Conservation (phyloP, 495 filamentous ascomycete species). For the Aspergillus taichungensis region DNA sequence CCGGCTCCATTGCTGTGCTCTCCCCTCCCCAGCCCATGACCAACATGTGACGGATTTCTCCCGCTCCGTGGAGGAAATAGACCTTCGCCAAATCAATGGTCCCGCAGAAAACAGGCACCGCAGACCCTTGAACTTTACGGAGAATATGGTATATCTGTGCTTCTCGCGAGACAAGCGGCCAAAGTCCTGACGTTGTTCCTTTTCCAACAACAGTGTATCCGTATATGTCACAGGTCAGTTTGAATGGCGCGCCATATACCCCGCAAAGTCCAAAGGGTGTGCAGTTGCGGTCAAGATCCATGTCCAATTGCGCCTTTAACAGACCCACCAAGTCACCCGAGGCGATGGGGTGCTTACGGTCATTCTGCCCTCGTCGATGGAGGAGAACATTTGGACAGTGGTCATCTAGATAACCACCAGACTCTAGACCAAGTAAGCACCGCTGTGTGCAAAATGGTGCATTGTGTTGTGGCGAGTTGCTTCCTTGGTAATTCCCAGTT, state of each 20-base stretch:
- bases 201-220: constrained; percentile 42
- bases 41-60: too few species aligned
- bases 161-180: constrained; percentile 31
- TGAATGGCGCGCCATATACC: constrained; percentile 27
- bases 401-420: constrained; percentile 22
- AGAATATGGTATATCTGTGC: constrained; percentile 30
- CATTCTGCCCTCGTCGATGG: constrained; percentile 15
- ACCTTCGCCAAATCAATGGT: too few species aligned
- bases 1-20: too few species aligned
- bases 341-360: constrained; percentile 11
- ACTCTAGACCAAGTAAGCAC: constrained; percentile 35
- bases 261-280: constrained; percentile 13
- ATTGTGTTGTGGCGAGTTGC: neutral
- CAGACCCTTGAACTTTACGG: constrained; percentile 24
- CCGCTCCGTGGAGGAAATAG: too few species aligned
- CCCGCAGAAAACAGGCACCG: constrained; percentile 21
- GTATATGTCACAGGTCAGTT: constrained; percentile 28
- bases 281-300: constrained; percentile 15
- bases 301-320: constrained; percentile 14
- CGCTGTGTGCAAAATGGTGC: constrained; percentile 35
- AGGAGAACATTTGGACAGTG: constrained; percentile 31
- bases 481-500: neutral
- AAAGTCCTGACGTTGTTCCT: constrained; percentile 27
- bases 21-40: too few species aligned
- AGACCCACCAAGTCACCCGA: constrained; percentile 2